A percentile compares a stretch with the other conserved stretches of the same genome.
Evolutionary conservation across 768 basidiomycete species (phyloP).

Genomic region (Heimioporus sp.): DNA sequence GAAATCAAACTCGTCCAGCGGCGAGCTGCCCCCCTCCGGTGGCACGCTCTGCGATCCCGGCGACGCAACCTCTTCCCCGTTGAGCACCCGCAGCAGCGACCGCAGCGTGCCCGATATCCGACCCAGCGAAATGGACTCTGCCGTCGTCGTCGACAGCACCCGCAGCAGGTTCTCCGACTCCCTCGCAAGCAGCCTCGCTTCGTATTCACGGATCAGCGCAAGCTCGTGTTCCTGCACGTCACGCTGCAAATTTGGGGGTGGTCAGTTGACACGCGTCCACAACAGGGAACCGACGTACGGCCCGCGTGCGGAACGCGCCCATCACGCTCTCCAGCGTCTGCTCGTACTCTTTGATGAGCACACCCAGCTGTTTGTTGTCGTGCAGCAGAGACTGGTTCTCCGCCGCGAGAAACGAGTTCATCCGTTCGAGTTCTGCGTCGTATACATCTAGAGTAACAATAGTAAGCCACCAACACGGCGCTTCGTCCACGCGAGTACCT

Average conservation of each 20-base stretch:
- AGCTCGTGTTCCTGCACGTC: slow-evolving; percentile 93
- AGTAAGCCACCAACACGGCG: not conserved
- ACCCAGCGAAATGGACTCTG: slow-evolving; percentile 64
- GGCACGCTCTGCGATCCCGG: not conserved
- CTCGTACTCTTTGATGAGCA: slow-evolving; percentile 94
- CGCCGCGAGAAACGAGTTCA: slow-evolving; percentile 72
- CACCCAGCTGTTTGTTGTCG: slow-evolving; percentile 94
- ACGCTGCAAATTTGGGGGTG: slow-evolving; percentile 52
- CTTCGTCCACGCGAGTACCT: slow-evolving; percentile 43
- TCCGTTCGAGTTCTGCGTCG: slow-evolving; percentile 83
- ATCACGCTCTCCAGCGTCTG: slow-evolving; percentile 94
- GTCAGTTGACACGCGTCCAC: not conserved
- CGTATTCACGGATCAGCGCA: slow-evolving; percentile 86
- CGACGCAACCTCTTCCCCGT: slow-evolving; percentile 55
- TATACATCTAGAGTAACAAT: slow-evolving; percentile 67
- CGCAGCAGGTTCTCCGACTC: slow-evolving; percentile 65
- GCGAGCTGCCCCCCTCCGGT: slow-evolving; percentile 3
- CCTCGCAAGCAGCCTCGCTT: slow-evolving; percentile 72
- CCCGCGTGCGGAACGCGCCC: slow-evolving; percentile 85
- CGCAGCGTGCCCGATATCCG: slow-evolving; percentile 71
- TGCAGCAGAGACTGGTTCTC: slow-evolving; percentile 87
- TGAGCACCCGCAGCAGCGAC: slow-evolving; percentile 61
- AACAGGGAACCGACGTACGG: slow-evolving; percentile 53
- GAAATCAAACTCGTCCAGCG: slow-evolving; percentile 18
- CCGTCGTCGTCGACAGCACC: slow-evolving; percentile 60